These are phyloP conservation scores for Nidularia pulvinata DNA, from an alignment of 768 basidiomycete species.

Conservation along the genomic window DNA sequence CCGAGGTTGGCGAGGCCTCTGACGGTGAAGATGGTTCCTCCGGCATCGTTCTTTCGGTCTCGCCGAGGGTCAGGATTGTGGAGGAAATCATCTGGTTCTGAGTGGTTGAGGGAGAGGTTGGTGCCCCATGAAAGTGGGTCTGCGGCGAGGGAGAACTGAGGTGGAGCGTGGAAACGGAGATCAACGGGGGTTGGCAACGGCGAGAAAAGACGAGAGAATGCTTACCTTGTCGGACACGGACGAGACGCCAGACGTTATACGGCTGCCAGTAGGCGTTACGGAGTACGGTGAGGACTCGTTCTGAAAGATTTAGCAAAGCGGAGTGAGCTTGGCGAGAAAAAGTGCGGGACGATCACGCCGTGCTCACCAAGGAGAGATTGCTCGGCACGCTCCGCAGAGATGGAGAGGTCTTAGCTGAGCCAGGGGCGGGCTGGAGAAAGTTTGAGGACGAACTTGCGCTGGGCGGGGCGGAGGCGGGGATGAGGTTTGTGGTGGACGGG, in stretches of 20 bases:
- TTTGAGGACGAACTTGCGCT: not conserved
- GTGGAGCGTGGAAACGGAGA: no score
- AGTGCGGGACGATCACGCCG: not conserved
- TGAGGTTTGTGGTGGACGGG: conserved; percentile 52
- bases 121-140: conserved; percentile 43
- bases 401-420: conserved; percentile 5
- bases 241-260: conserved; percentile 19
- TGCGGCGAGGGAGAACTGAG: conserved; percentile 22
- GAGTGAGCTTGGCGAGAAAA: conserved; percentile 1
- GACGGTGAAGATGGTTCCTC: conserved; percentile 53
- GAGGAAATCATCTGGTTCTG: conserved; percentile 52
- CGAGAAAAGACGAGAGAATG: not conserved
- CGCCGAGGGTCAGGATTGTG: conserved; percentile 57
- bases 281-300: conserved; percentile 42
- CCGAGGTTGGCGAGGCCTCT: conserved; percentile 61
- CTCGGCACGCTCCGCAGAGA: conserved; percentile 36
- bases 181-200: no score
- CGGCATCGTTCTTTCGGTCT: conserved; percentile 44
- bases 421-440: conserved; percentile 1
- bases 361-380: conserved; percentile 38
- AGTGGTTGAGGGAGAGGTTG: conserved; percentile 27
- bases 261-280: conserved; percentile 23
- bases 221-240: conserved; percentile 63
- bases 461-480: conserved; percentile 21
- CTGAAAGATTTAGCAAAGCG: not conserved